Evolutionary conservation across 805 yeast species (phyloP), one percentile per base, ranked within the genome.

Genomic region (Clavispora fructus): DNA sequence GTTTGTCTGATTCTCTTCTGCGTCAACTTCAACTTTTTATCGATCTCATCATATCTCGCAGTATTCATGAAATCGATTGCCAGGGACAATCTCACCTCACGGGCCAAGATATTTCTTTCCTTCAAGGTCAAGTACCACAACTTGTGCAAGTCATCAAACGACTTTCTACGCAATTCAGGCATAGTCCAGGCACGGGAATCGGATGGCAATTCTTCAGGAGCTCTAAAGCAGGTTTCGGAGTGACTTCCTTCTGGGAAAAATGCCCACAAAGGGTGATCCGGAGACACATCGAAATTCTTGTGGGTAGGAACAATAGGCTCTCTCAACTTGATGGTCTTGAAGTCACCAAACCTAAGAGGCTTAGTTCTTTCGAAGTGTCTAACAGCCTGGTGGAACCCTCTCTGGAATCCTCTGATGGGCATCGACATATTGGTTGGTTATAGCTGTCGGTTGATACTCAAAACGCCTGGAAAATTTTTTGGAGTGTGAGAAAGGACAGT

Each of bases 201-300:
- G 27, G 64, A 61, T 31, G 69, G 68, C 42, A 77, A 71, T 19
- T 83, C 87, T 2, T 73, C 78, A 3, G 76, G 65, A 1, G 72
- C 62, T 55, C 97, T 78, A 49, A 86, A 67, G 49, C 82, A 80
- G 8, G 55, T 46, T 57, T 76, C 73, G 47, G 82, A 74, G 35
- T 86, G 77, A 52, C 63, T 61, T 5, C 73, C 76, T 4, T 60
- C 62, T 11, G 68, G 65, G 70, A 92, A 94, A 63, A 94, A 94
- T 57, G 87, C 91, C 96, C 97, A 94, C 52, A 94, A 74, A 28
- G 98, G 99, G 67, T 94, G 99, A 62, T 85, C 86, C 6, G 85
- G 92, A 12, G 81, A 77, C 30, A 87, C 86, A 49, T 75, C 75
- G 45, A 91, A 74, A 64, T 87, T 87, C 52, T 76, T 73, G 44